Evolutionary conservation across 163 green algal species (phyloP), one percentile per base, ranked within the genome.

Genomic region (Chlorella variabilis): DNA sequence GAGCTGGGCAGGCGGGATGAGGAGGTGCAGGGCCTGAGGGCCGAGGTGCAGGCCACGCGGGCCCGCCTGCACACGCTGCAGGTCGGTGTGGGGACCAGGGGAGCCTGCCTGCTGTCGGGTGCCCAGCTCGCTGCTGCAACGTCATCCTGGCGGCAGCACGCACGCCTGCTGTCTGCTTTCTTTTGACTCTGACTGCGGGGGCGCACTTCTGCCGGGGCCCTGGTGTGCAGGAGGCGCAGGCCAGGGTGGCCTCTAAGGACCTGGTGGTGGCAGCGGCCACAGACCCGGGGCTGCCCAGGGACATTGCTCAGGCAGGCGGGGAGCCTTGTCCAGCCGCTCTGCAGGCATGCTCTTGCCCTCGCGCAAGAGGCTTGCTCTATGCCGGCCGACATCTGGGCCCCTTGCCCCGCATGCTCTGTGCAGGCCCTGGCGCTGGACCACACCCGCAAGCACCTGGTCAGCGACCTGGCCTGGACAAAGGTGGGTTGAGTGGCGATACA

Each of bases 391-490:
- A n/a, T n/a, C n/a, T n/a, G n/a, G n/a, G n/a, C n/a, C n/a, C n/a
- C n/a, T n/a, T n/a, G n/a, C n/a, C n/a, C n/a, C n/a, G n/a, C n/a
- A n/a, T n/a, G n/a, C 66, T n/a, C 1, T 33, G 38, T 31, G 74
- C 74, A 80, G 74, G 42, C 58, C 2, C n/a, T 80, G 39, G 39
- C 59, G 3, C 39, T 61, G 34, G 61, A 81, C 23, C 63, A 75
- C n/a, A n/a, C 62, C 2, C 75, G 62, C 59, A 34, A 25, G 38
- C 58, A 81, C 42, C 39, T 81, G 41, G 29, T 59, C 27, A 73
- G 49, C 42, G 75, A 81, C 39, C 61, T 81, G 61, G 41, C 62
- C 29, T 81, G 75, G 75, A 81, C 75, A 41, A 81, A 81, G 42
- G 45, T 15, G 15, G 15, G 45, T 15, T 54, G 45, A 11, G 15